Conservation (phyloP, 495 filamentous ascomycete genomes). For the Xylaria longipes region DNA sequence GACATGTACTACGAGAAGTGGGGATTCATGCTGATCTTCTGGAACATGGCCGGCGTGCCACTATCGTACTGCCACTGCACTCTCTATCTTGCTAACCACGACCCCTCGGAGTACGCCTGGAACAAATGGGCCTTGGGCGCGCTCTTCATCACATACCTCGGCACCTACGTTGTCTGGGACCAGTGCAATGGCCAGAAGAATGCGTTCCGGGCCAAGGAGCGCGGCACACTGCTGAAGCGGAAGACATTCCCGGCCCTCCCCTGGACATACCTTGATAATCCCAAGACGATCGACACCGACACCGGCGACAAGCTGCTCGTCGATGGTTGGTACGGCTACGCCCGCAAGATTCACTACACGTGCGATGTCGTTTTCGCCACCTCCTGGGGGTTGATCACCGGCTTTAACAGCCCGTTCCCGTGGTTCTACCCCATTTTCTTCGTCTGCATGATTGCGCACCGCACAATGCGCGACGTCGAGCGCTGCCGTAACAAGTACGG, state of each 20-base stretch:
- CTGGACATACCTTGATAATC: constrained; percentile 87
- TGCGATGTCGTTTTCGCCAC: constrained; percentile 85
- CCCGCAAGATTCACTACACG: constrained; percentile 94
- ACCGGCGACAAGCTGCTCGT: constrained; percentile 82
- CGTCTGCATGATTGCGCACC: constrained; percentile 86
- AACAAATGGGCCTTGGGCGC: constrained; percentile 67
- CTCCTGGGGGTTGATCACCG: constrained; percentile 64
- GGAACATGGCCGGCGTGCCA: constrained; percentile 96
- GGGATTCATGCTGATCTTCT: constrained; percentile 99
- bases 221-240: constrained; percentile 73
- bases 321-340: constrained; percentile 93
- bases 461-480: constrained; percentile 82
- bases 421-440: constrained; percentile 99
- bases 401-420: constrained; percentile 80
- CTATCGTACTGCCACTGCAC: constrained; percentile 97
- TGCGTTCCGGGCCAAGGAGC: constrained; percentile 82
- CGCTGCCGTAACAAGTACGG: constrained; percentile 89
- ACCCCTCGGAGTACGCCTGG: constrained; percentile 82
- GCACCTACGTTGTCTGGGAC: constrained; percentile 93
- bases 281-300: constrained; percentile 79
- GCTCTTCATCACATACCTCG: constrained; percentile 76
- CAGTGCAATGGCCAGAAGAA: constrained; percentile 95
- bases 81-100: constrained; percentile 89
- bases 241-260: constrained; percentile 93
- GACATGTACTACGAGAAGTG: constrained; percentile 99